Evolutionary conservation across 805 yeast species (phyloP), one percentile per base, ranked within the genome.

Genomic region (Saccharomycopsis microspora): DNA sequence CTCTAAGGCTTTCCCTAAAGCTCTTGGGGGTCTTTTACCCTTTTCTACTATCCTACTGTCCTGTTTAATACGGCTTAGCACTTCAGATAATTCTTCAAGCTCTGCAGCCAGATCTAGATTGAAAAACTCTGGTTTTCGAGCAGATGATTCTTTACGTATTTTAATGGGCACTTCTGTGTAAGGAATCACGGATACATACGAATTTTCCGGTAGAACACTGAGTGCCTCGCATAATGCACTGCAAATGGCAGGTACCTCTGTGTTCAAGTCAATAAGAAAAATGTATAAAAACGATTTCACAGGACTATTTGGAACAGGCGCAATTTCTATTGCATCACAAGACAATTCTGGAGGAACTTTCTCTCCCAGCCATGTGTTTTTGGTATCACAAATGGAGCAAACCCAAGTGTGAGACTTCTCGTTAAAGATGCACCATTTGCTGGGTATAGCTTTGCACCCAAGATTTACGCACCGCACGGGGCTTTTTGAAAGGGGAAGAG

Each of bases 221-320:
- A 77, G 64, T 3, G 80, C 71, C 43, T 71, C 63, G 19, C 19
- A 19, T 19, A 19, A 19, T 19, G 19, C 19, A 19, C 19, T 19
- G 19, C 19, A 19, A 19, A 19, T 19, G 19, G 19, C 19, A 19
- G 19, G 19, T 34, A 67, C 70, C 55, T 76, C 79, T 60, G 78
- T 78, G 59, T 77, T 72, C 56, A 76, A 62, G 58, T 78, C 83
- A 52, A 78, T 67, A 31, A 75, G 74, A 55, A 73, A 74, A 31
- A 76, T 59, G 56, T 72, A 75, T 9, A 52, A 31, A 5, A 41
- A 42, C 9, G 49, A 36, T 39, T 38, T 38, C 10, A 38, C 19
- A 19, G 19, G 19, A 19, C 19, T 19, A 19, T 19, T 19, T 19
- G 19, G 19, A 19, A 19, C 19, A 19, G 19, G 19, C 19, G 19